Evolutionary conservation across 305 asterid species (phyloP), one percentile per base, ranked within the genome.

Genomic region (Solanum hybrid): DNA sequence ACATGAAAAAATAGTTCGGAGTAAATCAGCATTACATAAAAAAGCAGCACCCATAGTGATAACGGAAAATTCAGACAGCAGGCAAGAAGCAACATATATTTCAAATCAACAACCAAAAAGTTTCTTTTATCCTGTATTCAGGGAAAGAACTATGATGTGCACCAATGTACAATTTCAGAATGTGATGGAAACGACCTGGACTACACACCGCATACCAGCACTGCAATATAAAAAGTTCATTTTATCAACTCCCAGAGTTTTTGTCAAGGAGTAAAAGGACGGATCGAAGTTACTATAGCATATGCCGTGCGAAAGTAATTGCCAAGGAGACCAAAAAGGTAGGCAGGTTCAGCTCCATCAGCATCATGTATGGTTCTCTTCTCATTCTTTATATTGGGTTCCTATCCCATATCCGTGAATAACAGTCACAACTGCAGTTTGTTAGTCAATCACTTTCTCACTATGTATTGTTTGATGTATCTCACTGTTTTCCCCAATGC

Each of bases 1-100:
- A 90, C 79, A 92, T 86, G 90, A 88, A 77, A n/a, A 68, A 72
- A 89, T 68, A 89, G 37, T 79, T 89, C 34, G 82, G 22, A n/a
- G 5, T 27, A 27, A 85, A 89, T 65, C 38, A 89, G 77, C 78
- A 51, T 90, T 77, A 87, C 90, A 92, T 90, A 89, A 33, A 89
- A 51, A 51, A 26, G 77, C 1, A 57, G 76, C 88, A 51, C 31
- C 22, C 73, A 45, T 29, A 83, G 39, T 36, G 41, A 39, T 3
- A 79, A 79, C 1, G 13, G 51, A 79, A 79, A 79, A 37, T 81
- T 80, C 12, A 37, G 45, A 78, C 73, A 75, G 85, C 89, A 41
- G 31, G 33, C 10, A 79, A 31, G 75, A 24, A 89, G 81, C 70
- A 89, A 34, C 31, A 45, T 75, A 10, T 88, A 37, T 89, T 82